Base-by-base conservation (phyloP, 2,329 filamentous ascomycete species). In the Chalara sp. region DNA sequence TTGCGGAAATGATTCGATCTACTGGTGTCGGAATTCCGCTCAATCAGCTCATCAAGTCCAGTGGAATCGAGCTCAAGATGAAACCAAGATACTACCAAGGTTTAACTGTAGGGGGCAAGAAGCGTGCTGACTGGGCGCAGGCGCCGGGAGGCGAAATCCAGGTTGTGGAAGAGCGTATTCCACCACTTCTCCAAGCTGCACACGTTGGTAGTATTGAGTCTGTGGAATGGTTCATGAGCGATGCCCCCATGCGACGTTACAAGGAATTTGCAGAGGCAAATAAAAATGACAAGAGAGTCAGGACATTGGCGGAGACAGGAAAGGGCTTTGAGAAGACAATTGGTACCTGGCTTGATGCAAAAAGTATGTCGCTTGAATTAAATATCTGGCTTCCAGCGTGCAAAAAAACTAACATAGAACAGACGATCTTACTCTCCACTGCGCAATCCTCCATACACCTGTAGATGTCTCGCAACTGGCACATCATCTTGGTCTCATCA, bases 51-150 rank as follows among this genome's bases (percentile, higher is more conserved):
- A 77, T 87, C 42, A 78, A 83, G 66, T 78, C 78, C 51, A 84
- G 76, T 50, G 86, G 86, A 3, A 67, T 85, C 1, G 76, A 84
- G 59, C 65, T 83, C 46, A 73, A 79, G 48, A 72, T 79, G 56
- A 87, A 84, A 64, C 80, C 87, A 1, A 76, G 77, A 13, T 87
- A 80, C 65, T 95, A 95, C 62, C 85, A 87, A 65, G 89, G 89
- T 0, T 67, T 92, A 32, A 84, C 81, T 1, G 84, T 95, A 1
- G 83, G 86, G 56, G 87, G 88, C 2, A 82, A 81, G 65, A 91
- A 91, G 67, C 73, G 81, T 46, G 71, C 73, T 33, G 87, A 91
- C 58, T 95, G 88, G 89, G 86, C 86, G 1, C 76, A 75, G 28
- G 80, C 79, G 39, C 82, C 83, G 5, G 81, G 81, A 3, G 76